phyloP scores from a whole-genome alignment of 1,284 basidiomycete species.

The Termitomyces sp. region DNA sequence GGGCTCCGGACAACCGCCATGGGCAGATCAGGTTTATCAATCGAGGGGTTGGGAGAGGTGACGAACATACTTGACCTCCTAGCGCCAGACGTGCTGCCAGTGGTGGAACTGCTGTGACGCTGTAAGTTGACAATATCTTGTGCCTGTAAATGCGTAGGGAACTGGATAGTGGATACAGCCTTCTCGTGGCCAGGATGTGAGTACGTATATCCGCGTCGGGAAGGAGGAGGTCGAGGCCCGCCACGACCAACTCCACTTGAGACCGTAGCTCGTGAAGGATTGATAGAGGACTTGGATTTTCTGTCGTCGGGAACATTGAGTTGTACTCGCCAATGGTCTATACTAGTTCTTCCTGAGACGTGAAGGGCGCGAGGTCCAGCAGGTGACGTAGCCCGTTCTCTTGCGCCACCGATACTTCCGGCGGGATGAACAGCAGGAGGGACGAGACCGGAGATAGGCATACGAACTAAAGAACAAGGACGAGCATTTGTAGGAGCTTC shows the following conservation, averaged over 20 bases:
- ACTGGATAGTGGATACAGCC: conserved; percentile 17
- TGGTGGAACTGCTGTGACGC: conserved; percentile 5
- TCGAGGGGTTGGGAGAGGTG: conserved; percentile 10
- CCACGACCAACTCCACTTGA: conserved; percentile 18
- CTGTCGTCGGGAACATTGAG: conserved; percentile 8
- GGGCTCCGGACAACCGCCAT: conserved; percentile 8
- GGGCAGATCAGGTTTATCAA: conserved; percentile 9
- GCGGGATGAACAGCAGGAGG: conserved; percentile 29
- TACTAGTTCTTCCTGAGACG: conserved; percentile 13
- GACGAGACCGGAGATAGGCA: conserved; percentile 16
- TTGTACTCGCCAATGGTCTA: conserved; percentile 16
- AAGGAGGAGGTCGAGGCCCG: conserved; percentile 26
- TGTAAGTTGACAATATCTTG: conserved; percentile 14
- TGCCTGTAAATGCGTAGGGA: conserved; percentile 15
- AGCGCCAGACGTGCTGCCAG: not conserved
- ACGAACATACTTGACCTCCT: conserved; percentile 15
- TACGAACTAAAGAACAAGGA: conserved; percentile 22
- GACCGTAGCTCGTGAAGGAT: conserved; percentile 18
- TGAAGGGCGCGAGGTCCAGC: conserved; percentile 33
- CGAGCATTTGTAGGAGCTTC: conserved; percentile 19
- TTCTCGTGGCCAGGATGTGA: conserved; percentile 14
- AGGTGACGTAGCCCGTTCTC: conserved; percentile 46
- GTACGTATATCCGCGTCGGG: conserved; percentile 33
- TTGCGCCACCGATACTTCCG: conserved; percentile 25
- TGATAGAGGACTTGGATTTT: conserved; percentile 12